These are phyloP conservation scores for Metschnikowia vanudenii DNA, from an alignment of 805 yeast genomes.

Conservation along the genomic window DNA sequence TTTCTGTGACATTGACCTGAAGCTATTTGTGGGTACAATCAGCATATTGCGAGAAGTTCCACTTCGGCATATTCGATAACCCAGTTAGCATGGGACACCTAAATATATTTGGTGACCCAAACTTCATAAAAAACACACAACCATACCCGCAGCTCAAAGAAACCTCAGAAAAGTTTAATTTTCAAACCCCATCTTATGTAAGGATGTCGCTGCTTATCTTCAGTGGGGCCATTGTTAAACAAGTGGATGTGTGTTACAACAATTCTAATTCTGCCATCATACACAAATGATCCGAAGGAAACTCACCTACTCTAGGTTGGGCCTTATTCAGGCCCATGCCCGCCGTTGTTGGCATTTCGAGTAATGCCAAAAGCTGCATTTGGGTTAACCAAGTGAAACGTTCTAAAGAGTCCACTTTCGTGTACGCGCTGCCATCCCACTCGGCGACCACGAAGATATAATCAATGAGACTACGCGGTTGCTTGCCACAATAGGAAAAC, in stretches of 20 bases:
- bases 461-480: not conserved
- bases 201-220: no score
- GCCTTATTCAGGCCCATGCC: not conserved
- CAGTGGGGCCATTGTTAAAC: no score
- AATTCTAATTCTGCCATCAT: conserved; percentile 4
- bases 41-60: no score
- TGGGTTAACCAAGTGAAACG: not conserved
- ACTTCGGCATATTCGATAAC: no score
- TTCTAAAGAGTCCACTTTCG: not conserved
- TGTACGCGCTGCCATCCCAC: conserved; percentile 2
- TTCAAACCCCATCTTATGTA: no score
- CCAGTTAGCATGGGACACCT: no score
- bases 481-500: conserved; percentile 5
- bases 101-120: no score
- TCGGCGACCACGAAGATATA: conserved; percentile 8
- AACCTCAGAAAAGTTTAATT: no score
- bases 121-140: no score
- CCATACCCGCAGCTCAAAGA: no score
- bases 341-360: not conserved
- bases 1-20: no score
- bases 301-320: not conserved
- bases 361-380: conserved; percentile 2
- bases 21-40: no score
- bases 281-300: conserved; percentile 1
- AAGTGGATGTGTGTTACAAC: not conserved